Evolutionary conservation across 495 filamentous ascomycete genomes (phyloP).

Genomic region (Astrocystis sublimbata): DNA sequence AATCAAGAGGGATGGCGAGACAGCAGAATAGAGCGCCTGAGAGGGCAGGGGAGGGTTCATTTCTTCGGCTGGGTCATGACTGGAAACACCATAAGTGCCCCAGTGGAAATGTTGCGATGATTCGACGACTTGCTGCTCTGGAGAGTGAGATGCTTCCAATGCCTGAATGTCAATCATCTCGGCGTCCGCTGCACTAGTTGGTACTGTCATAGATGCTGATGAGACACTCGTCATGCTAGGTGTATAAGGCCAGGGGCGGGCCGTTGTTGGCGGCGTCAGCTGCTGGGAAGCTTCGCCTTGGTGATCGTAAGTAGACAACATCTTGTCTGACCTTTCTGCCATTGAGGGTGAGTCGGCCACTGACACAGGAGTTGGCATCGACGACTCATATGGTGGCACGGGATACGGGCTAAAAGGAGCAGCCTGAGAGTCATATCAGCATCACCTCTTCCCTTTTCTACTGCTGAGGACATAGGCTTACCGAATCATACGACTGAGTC

Average conservation of each 20-base stretch:
- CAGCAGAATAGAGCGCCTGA: conserved; percentile 15
- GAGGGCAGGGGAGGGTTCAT: conserved; percentile 22
- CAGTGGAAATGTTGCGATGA: conserved; percentile 30
- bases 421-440: conserved; percentile 31
- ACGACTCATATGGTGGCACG: conserved; percentile 40
- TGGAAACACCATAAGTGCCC: conserved; percentile 33
- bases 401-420: conserved; percentile 47
- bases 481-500: conserved; percentile 30
- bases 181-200: conserved; percentile 33
- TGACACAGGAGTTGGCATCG: conserved; percentile 50
- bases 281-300: conserved; percentile 37
- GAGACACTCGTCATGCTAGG: conserved; percentile 33
- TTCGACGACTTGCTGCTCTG: conserved; percentile 28
- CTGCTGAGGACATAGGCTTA: conserved; percentile 13
- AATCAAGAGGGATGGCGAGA: conserved; percentile 26
- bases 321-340: conserved; percentile 40
- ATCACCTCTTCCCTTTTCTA: conserved; percentile 5
- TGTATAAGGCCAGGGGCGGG: conserved; percentile 40
- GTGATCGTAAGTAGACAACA: conserved; percentile 37
- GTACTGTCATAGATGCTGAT: conserved; percentile 39
- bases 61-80: conserved; percentile 24
- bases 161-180: conserved; percentile 34
- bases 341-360: conserved; percentile 45
- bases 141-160: conserved; percentile 31
- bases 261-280: conserved; percentile 46